These are phyloP conservation scores for Tulasnella sp. DNA, from an alignment of 768 basidiomycete species.

Conservation along the genomic window DNA sequence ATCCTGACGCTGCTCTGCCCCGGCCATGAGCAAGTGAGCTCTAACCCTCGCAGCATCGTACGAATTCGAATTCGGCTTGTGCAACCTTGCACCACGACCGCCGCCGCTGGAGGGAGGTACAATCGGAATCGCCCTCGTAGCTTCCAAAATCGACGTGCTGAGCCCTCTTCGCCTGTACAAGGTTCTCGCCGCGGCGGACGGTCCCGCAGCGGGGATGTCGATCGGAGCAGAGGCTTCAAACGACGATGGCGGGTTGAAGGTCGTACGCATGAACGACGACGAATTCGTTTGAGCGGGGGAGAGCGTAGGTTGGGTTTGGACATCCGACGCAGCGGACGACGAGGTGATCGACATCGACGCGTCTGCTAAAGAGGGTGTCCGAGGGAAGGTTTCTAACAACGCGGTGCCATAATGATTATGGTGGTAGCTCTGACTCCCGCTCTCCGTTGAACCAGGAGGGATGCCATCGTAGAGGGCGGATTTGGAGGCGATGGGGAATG, in stretches of 20 bases:
- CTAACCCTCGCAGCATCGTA: neutral
- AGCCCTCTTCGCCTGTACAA: too few relatives aligned
- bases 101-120: too few relatives aligned
- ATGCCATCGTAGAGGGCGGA: neutral
- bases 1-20: neutral
- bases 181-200: too few relatives aligned
- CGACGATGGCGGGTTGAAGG: neutral
- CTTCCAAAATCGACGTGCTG: too few relatives aligned
- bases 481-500: neutral
- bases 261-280: neutral
- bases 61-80: neutral
- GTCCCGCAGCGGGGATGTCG: neutral
- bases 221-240: neutral
- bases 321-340: neutral
- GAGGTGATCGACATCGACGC: neutral
- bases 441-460: neutral
- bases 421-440: neutral
- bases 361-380: neutral
- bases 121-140: too few relatives aligned
- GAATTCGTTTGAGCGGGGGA: too few relatives aligned
- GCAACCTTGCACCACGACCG: neutral
- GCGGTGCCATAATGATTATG: neutral
- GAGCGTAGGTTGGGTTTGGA: too few relatives aligned
- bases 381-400: neutral
- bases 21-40: neutral